phyloP scores from a whole-genome alignment of 2,329 filamentous ascomycete genomes.

The Hypoxylon sp. region DNA sequence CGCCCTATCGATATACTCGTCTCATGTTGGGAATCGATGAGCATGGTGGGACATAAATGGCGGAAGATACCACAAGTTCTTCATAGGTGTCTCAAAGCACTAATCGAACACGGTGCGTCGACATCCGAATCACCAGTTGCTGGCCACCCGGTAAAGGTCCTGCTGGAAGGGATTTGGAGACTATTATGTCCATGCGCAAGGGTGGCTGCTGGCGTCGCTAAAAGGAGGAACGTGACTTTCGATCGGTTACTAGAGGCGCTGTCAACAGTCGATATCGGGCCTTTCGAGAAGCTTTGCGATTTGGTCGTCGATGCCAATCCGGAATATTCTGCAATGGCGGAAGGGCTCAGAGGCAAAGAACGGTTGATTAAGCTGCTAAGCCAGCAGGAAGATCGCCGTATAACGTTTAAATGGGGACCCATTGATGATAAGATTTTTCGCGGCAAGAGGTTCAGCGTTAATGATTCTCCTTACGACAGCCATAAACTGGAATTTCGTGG shows the following conservation, averaged over 20 bases:
- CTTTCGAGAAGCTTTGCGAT: constrained; percentile 1
- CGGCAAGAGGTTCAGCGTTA: background rate
- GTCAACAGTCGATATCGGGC: background rate
- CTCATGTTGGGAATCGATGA: background rate
- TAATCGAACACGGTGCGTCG: constrained; percentile 1
- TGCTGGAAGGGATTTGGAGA: background rate
- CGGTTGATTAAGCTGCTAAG: constrained; percentile 1
- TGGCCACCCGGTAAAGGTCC: no score
- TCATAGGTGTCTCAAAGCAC: background rate
- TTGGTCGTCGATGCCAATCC: background rate
- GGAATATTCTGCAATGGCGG: background rate
- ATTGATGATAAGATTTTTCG: background rate
- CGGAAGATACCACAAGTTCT: no score
- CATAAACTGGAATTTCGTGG: no score
- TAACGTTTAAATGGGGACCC: background rate
- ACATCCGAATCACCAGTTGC: no score
- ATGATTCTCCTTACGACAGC: background rate
- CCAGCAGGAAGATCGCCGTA: background rate
- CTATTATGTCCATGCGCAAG: background rate
- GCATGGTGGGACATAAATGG: background rate
- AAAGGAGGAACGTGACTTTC: background rate
- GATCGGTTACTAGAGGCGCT: background rate
- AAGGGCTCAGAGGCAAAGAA: constrained; percentile 1
- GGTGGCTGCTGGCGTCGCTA: background rate
- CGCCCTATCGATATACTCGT: background rate